Evolutionary conservation across 768 basidiomycete species (phyloP).

Genomic region (Suillus fuscotomentosus): DNA sequence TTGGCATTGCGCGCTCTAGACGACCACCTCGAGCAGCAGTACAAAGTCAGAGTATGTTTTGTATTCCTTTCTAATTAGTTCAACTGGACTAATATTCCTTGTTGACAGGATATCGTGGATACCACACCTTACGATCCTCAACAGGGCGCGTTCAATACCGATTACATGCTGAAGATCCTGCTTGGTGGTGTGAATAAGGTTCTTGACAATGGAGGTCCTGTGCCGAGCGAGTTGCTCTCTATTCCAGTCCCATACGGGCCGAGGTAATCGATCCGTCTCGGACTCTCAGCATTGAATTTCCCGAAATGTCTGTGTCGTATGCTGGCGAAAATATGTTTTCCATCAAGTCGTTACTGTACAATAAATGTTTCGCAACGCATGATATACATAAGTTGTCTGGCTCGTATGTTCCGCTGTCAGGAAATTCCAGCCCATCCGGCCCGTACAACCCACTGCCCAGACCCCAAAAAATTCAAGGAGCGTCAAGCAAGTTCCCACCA

Average conservation of each 20-base stretch:
- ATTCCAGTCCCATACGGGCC: not conserved
- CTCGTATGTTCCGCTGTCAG: not conserved
- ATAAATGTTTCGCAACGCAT: not conserved
- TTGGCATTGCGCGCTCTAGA: constrained; percentile 34
- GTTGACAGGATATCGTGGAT: constrained; percentile 39
- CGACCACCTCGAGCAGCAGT: constrained; percentile 21
- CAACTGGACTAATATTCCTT: not conserved
- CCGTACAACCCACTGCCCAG: not conserved
- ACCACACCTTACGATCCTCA: constrained; percentile 27
- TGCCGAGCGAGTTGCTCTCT: constrained; percentile 8
- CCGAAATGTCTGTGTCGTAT: not conserved
- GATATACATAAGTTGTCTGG: not conserved
- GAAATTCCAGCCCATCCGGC: not conserved
- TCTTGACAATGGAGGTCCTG: constrained; percentile 9
- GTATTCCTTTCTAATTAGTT: not conserved
- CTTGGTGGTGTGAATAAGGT: constrained; percentile 5
- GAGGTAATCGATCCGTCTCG: not conserved
- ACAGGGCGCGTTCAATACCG: constrained; percentile 7
- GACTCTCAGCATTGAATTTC: not conserved
- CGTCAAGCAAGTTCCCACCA: not conserved
- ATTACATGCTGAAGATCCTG: constrained; percentile 11
- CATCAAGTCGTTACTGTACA: not conserved
- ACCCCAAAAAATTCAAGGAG: not conserved
- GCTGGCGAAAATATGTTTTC: not conserved
- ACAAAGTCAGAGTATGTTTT: constrained; percentile 5